phyloP scores from a whole-genome alignment of 2,329 filamentous ascomycete genomes.

The Chrysosporium keratinophilum region DNA sequence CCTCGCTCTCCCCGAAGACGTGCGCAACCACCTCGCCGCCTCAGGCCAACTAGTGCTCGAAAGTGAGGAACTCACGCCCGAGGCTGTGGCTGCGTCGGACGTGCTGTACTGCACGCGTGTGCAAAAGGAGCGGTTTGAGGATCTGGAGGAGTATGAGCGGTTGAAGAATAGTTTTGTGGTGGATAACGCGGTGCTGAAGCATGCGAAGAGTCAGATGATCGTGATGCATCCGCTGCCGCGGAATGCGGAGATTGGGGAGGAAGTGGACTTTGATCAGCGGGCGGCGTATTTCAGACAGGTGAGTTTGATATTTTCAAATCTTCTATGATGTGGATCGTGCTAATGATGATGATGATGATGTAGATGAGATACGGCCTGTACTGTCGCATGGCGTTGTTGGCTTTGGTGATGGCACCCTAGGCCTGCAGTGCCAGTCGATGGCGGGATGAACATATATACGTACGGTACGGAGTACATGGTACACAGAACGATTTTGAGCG shows the following conservation, averaged over 20 bases:
- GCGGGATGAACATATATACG: not conserved
- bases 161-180: constrained; percentile 84
- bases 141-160: constrained; percentile 65
- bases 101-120: constrained; percentile 95
- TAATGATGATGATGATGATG: constrained; percentile 8
- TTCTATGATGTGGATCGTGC: not conserved
- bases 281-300: constrained; percentile 99
- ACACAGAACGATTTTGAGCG: not conserved
- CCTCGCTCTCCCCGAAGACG: constrained; percentile 63
- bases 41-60: constrained; percentile 70
- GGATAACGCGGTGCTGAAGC: constrained; percentile 78
- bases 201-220: constrained; percentile 86
- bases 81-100: constrained; percentile 76
- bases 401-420: constrained; percentile 66
- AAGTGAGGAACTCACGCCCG: constrained; percentile 67
- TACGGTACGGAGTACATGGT: not conserved
- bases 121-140: constrained; percentile 91
- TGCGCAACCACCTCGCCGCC: constrained; percentile 59
- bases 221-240: constrained; percentile 92
- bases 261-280: constrained; percentile 94
- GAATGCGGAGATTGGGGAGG: constrained; percentile 85
- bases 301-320: no score
- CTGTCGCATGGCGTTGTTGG: constrained; percentile 93
- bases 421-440: constrained; percentile 2
- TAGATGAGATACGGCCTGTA: constrained; percentile 98